Base-by-base conservation (phyloP, 345 rosid genomes). In the Pistacia integerrima region DNA sequence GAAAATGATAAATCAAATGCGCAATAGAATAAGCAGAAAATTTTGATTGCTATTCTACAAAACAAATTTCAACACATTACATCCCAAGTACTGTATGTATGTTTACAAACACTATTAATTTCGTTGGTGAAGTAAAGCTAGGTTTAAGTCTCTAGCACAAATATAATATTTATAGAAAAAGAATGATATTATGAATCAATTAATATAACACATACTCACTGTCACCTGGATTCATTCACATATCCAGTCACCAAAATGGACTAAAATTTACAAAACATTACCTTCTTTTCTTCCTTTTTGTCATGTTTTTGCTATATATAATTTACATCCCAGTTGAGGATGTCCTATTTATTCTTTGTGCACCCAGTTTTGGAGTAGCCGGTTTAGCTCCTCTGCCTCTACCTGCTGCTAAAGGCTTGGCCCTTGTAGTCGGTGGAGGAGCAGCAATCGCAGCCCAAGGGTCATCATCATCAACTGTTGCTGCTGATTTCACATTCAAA, bases 371-470 rank as follows among this genome's bases (percentile, higher is more conserved):
- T 44, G 82, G 84, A 74, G 94, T 90, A 51, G 87, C 84, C 2
- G 94, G 88, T 85, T 91, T 93, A 56, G 88, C 75, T 78, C 87
- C 98, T 77, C 97, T 86, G 64, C 94, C 97, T 63, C 93, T 87
- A 69, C 92, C 87, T 55, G 94, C 85, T 18, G 94, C 79, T 62
- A 92, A 77, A 65, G 98, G 96, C 80, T 86, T 96, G 5, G 87
- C 97, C 55, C 83, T 86, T 18, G 95, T 93, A 58, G 95, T 87
- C 16, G 99, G 99, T 61, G 87, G 81, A 30, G 99, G 98, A 82
- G 99, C 98, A 60, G 99, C 99, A 57, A 93, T 92, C 58, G 98
- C 88, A 49, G 97, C 93, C 98, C 98, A 96, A 3, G 97, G 97
- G 67, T 96, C 99, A 68, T 92, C 91, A 58, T 91, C 94, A 35